phyloP scores from a whole-genome alignment of 1,139 yeast genomes.

The Spencermartinsiella ligniputridi region DNA sequence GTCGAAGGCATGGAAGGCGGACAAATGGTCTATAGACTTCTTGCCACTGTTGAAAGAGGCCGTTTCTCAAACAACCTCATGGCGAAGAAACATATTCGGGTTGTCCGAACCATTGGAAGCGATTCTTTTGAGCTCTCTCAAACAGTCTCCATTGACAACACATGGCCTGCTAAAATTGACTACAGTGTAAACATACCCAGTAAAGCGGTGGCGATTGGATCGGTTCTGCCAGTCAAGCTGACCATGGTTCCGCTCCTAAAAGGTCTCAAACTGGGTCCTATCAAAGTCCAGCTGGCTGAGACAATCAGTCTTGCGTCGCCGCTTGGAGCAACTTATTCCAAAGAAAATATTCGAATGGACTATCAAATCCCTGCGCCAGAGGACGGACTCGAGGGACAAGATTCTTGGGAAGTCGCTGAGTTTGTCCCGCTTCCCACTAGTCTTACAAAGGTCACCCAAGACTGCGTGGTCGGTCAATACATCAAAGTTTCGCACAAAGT shows the following conservation, averaged over 20 bases:
- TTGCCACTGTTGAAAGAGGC: constrained; percentile 80
- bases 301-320: constrained; percentile 59
- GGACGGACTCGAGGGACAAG: constrained; percentile 42
- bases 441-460: constrained; percentile 75
- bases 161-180: constrained; percentile 95
- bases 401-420: constrained; percentile 73
- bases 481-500: constrained; percentile 69
- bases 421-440: constrained; percentile 63
- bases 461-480: constrained; percentile 56
- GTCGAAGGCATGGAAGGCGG: constrained; percentile 90
- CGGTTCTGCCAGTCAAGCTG: constrained; percentile 65
- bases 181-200: constrained; percentile 83
- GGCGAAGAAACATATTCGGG: constrained; percentile 71
- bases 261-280: constrained; percentile 71
- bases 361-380: constrained; percentile 42
- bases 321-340: constrained; percentile 35
- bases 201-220: constrained; percentile 87
- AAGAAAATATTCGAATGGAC: constrained; percentile 52
- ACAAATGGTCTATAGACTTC: constrained; percentile 68
- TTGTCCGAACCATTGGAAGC: constrained; percentile 83
- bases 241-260: constrained; percentile 75
- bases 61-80: constrained; percentile 62
- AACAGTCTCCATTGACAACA: constrained; percentile 89
- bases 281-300: constrained; percentile 65
- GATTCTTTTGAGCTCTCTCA: constrained; percentile 87